Evolutionary conservation across 2,329 filamentous ascomycete genomes (phyloP), one percentile per base, ranked within the genome.

Genomic region (Mycocentrospora acerina): DNA sequence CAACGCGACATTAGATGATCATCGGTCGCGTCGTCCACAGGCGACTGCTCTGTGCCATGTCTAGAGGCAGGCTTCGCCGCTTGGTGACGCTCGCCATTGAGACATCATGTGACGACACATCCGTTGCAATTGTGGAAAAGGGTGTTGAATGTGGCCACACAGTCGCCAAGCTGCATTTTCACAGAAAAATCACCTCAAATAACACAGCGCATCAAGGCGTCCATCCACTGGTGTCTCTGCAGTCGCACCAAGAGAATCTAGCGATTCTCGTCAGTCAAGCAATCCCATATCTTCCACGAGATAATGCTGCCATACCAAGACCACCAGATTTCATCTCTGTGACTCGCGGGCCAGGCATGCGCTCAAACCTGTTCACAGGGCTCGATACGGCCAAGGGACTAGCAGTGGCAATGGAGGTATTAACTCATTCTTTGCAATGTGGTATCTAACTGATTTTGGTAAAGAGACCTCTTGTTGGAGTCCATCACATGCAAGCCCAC

Each of bases 401-500:
- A 14, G 82, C 90, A 0, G 75, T 87, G 14, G 90, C 88, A 25
- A 95, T 88, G 88, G 78, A 82, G 48, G 58, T 63, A 57, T 28
- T 36, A 10, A 7, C 22, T 10, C 8, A 7, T 14, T 29, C 13
- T 14, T 9, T 9, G 31, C 48, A 42, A 30, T 47, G 28, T 19
- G 4, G n/a, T 27, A 12, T 31, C 13, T 17, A 15, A 19, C 30
- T 33, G 13, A 32, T 10, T 19, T 13, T 22, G 19, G 11, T 10
- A 5, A 29, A 64, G 60, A 78, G 90, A 25, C 90, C 91, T 3
- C 72, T 97, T 22, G 66, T 97, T 1, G 93, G 83, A 1, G 87
- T 96, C 1, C 87, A 98, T 66, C 93, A 98, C 67, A 97, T 98
- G 93, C 90, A 96, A 65, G 93, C 90, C 9, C 93, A 98, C 67